Conservation (phyloP, 371 early-diverging fungal genomes). For the Syncephalastrum sp. region DNA sequence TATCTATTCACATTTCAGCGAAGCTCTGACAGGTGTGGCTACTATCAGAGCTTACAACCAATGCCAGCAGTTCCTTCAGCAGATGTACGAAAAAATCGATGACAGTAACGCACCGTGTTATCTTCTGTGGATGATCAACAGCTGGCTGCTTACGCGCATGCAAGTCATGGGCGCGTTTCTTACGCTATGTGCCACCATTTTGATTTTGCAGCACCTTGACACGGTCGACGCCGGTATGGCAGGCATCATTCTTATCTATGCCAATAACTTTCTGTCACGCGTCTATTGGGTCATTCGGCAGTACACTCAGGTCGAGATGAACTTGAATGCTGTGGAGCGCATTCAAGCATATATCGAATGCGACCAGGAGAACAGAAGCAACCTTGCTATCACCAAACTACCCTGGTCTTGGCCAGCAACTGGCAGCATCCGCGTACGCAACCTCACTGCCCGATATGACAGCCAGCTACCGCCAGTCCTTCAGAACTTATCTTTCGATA, state of each 20-base stretch:
- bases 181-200: constrained; percentile 64
- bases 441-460: constrained; percentile 66
- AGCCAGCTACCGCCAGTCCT: constrained; percentile 69
- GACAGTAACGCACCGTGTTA: constrained; percentile 75
- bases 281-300: constrained; percentile 49
- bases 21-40: constrained; percentile 61
- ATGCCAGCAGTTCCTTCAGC: constrained; percentile 57
- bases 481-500: constrained; percentile 59
- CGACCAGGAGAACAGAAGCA: constrained; percentile 55
- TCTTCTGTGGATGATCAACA: constrained; percentile 80
- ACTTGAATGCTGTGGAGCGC: constrained; percentile 85
- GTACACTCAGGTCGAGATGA: constrained; percentile 79
- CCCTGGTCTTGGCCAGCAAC: constrained; percentile 75
- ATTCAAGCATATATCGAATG: constrained; percentile 73
- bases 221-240: constrained; percentile 78
- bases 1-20: constrained; percentile 73
- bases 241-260: constrained; percentile 80
- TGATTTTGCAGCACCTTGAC: constrained; percentile 49
- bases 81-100: constrained; percentile 59
- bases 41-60: constrained; percentile 76
- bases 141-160: constrained; percentile 78
- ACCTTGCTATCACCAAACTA: constrained; percentile 10
- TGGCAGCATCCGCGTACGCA: constrained; percentile 65
- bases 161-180: constrained; percentile 72
- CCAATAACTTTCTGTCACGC: constrained; percentile 59